phyloP scores from a whole-genome alignment of 306 rosid genomes.

The Herpetospermum pedunculosum region DNA sequence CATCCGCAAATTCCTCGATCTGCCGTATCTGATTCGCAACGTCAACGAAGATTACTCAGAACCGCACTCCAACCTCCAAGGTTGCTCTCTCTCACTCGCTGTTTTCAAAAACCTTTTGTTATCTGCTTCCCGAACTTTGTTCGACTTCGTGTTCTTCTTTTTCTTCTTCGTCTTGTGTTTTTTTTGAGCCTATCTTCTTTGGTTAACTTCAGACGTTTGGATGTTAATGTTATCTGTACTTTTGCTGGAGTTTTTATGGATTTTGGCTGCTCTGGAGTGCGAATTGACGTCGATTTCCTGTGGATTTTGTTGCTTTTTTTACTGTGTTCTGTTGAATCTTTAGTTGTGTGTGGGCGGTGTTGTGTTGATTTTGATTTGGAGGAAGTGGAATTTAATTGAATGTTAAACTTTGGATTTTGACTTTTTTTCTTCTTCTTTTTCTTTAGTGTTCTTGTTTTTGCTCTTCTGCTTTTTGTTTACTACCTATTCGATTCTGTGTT shows the following conservation, averaged over 20 bases:
- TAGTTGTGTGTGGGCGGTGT: background rate
- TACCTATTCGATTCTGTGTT: background rate
- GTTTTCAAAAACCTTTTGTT: background rate
- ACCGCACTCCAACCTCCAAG: constrained; percentile 17
- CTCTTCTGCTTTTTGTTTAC: background rate
- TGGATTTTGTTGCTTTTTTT: background rate
- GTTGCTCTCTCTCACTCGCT: constrained; percentile 19
- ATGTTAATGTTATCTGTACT: background rate
- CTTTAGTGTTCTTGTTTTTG: background rate
- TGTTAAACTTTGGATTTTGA: background rate
- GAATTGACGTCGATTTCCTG: background rate
- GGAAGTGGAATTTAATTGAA: background rate
- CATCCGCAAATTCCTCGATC: constrained; percentile 16
- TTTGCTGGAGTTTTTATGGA: background rate
- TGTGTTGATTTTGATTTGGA: background rate
- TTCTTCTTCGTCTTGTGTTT: constrained; percentile 1
- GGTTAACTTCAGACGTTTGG: background rate
- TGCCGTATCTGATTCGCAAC: constrained; percentile 8
- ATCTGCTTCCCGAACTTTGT: background rate
- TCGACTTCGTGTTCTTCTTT: background rate
- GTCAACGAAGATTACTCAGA: background rate
- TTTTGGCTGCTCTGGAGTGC: background rate
- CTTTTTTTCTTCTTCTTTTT: too few relatives aligned
- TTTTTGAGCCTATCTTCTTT: background rate
- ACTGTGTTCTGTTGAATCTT: background rate